Evolutionary conservation across 306 rosid species (phyloP), one percentile per base, ranked within the genome.

Genomic region (Medicago ruthenica): DNA sequence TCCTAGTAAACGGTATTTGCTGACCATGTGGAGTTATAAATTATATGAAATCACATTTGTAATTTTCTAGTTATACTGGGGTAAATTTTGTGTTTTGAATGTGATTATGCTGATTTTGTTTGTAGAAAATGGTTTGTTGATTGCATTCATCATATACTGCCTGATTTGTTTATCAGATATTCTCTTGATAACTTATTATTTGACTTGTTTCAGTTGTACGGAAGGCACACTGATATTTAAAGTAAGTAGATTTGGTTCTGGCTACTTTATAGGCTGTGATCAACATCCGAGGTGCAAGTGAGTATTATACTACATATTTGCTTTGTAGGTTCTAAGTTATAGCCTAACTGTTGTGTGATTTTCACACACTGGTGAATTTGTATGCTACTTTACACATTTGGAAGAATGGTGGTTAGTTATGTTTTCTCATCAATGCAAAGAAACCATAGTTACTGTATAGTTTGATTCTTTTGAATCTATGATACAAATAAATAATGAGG

Each of bases 261-360:
- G 99, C 71, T 96, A 92, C 86, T 96, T 96, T 80, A 87, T 96
- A 61, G 98, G 97, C 4, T 96, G 99, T 82, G 92, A 92, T 83
- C 88, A 89, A 79, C 98, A 96, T 85, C 99, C 99, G 7, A 83
- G n/a, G 57, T 96, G 99, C 98, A 96, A 96, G 99, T 95, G 81
- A 95, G 99, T 88, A 58, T 67, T 70, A 69, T 80, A 54, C 60
- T 57, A 55, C 69, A 36, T 40, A 36, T 37, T 21, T 61, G 51
- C 22, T 45, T 76, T 66, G 12, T n/a, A 66, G 22, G 60, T 53
- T 68, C 67, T 12, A 10, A 18, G 13, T 45, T 75, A 78, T 37
- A 21, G 53, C 24, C 7, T 77, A 68, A 64, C 42, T 75, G 71
- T 27, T 67, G 11, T 59, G 21, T 78, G n/a, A 36, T 39, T 18